Base-by-base conservation (phyloP, 2,329 filamentous ascomycete genomes). In the Didymella sp. region DNA sequence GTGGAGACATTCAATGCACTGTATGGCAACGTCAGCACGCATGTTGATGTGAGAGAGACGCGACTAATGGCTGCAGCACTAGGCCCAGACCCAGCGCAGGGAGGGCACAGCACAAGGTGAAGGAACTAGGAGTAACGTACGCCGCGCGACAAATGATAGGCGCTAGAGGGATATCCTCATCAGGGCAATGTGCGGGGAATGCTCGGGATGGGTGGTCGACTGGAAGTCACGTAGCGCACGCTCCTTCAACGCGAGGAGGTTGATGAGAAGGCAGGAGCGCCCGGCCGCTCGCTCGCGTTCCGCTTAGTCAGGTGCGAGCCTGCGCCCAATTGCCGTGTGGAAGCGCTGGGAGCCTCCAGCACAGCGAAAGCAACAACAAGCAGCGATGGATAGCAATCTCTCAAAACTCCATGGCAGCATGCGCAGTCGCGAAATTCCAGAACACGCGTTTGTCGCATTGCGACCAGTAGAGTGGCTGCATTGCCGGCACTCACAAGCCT, bases 391-490 rank as follows among this genome's bases (percentile, higher is more conserved):
- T 19, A 30, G 44, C 60, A 55, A 24, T 48, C 40, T 7, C 30
- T 40, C 33, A 15, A 41, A 27, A 37, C 11, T 28, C 43, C 11
- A 30, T 13, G n/a, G 33, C 13, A 46, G 45, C 56, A 58, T 50
- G 56, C 41, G 54, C 33, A 17, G 56, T 54, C 56, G 56, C 56
- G 42, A 57, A 42, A 51, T 46, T 50, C 44, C 49, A 58, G 56
- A 50, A 53, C 33, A 66, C 66, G 66, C 66, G 66, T 63, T 62
- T 52, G 60, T 57, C 64, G 63, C 66, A 62, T 61, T 63, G 63
- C 65, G 63, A 58, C 69, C 71, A 73, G 68, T 71, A 45, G 66
- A 73, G 72, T 75, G 72, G 70, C 72, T 73, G 68, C 69, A 64
- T 67, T 66, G 63, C 68, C 70, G 67, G 71, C 66, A 66, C 65